phyloP scores from a whole-genome alignment of 2,329 filamentous ascomycete genomes.

The Colletotrichum zoysiae region DNA sequence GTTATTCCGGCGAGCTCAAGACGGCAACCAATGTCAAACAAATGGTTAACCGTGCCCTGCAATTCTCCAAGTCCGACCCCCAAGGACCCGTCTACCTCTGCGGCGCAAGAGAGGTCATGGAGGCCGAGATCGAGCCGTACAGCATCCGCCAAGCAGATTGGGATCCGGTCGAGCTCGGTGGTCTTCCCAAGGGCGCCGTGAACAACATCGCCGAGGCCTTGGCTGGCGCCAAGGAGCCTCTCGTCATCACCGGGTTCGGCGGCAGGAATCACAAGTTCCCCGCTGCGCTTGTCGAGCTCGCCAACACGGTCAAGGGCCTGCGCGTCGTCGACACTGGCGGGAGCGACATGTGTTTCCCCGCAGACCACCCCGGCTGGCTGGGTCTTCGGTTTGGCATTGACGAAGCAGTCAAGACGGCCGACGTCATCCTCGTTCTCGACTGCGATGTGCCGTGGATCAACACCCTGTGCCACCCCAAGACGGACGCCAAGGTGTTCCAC shows the following conservation, averaged over 20 bases:
- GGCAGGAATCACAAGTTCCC: conserved; percentile 77
- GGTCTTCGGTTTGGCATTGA: conserved; percentile 82
- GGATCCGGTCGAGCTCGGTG: conserved; percentile 77
- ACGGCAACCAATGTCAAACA: conserved; percentile 85
- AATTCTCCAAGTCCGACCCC: conserved; percentile 79
- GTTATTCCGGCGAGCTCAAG: conserved; percentile 83
- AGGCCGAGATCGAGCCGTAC: conserved; percentile 83
- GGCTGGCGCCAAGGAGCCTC: conserved; percentile 72
- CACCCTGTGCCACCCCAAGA: conserved; percentile 73
- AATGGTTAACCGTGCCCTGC: conserved; percentile 82
- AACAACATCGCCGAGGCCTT: conserved; percentile 72
- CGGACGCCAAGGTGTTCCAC: conserved; percentile 69
- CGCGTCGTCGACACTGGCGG: conserved; percentile 82
- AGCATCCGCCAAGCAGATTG: conserved; percentile 76
- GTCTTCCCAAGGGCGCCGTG: conserved; percentile 64
- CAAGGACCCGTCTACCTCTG: conserved; percentile 81
- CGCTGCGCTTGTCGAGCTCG: conserved; percentile 73
- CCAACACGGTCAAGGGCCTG: conserved; percentile 75
- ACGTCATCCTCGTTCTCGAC: conserved; percentile 87
- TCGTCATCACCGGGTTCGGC: conserved; percentile 78
- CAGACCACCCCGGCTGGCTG: conserved; percentile 75
- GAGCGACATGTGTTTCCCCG: conserved; percentile 85
- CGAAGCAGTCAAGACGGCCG: conserved; percentile 79
- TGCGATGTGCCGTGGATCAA: conserved; percentile 95
- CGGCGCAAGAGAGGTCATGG: conserved; percentile 82